These are phyloP conservation scores for Candida coquimbonensis DNA, from an alignment of 805 yeast genomes.

Conservation along the genomic window DNA sequence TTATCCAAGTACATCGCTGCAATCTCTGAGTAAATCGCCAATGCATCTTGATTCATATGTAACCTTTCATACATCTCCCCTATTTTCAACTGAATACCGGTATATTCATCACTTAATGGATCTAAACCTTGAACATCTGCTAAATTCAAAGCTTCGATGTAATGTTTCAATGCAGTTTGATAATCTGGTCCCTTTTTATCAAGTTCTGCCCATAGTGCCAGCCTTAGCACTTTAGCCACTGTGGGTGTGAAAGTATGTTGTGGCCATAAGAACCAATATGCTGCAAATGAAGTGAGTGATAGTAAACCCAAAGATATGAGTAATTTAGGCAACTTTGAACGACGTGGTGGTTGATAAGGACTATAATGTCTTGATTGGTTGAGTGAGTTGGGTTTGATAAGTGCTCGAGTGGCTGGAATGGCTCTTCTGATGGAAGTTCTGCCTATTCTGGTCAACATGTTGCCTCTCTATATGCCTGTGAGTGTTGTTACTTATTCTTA, in stretches of 20 bases:
- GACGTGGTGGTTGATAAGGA: background rate
- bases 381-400: no score
- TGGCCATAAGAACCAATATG: slow-evolving; percentile 51
- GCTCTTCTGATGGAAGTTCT: background rate
- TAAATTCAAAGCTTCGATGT: slow-evolving; percentile 65
- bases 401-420: no score
- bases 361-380: background rate
- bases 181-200: slow-evolving; percentile 52
- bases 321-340: slow-evolving; percentile 3
- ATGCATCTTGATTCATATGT: slow-evolving; percentile 55
- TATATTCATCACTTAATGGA: slow-evolving; percentile 67
- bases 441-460: background rate
- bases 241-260: slow-evolving; percentile 58
- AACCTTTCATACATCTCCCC: slow-evolving; percentile 82
- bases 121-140: slow-evolving; percentile 51
- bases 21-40: slow-evolving; percentile 59
- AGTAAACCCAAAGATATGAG: slow-evolving; percentile 19
- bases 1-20: slow-evolving; percentile 51
- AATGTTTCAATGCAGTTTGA: slow-evolving; percentile 59
- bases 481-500: no score
- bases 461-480: no score
- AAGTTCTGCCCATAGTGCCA: slow-evolving; percentile 80
- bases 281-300: slow-evolving; percentile 19
- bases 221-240: slow-evolving; percentile 66
- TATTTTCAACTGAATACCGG: slow-evolving; percentile 82